These are phyloP conservation scores for Byssochlamys sp. DNA, from an alignment of 2,329 filamentous ascomycete species.

Conservation along the genomic window DNA sequence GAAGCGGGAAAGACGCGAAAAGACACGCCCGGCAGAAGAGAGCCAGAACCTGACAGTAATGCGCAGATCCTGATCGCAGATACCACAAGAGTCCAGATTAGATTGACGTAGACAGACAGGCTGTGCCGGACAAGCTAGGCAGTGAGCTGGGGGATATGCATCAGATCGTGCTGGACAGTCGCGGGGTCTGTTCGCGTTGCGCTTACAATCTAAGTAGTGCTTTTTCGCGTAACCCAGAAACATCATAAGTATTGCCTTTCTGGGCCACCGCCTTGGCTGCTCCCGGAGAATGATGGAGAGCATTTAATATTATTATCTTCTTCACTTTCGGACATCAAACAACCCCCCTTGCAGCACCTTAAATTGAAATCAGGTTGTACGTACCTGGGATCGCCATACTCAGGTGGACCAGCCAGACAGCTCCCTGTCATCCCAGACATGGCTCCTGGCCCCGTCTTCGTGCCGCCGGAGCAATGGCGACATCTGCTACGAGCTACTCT, in stretches of 20 bases:
- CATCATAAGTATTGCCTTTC: background rate
- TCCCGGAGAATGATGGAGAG: background rate
- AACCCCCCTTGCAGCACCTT: background rate
- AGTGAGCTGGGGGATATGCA: background rate
- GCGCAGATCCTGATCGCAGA: background rate
- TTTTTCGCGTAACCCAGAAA: constrained; percentile 1
- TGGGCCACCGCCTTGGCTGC: background rate
- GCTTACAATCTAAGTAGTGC: background rate
- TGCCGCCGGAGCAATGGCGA: constrained; percentile 23
- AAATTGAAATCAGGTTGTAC: background rate
- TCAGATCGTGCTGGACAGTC: background rate
- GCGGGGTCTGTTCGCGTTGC: constrained; percentile 3
- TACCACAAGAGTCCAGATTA: background rate
- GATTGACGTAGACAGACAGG: background rate
- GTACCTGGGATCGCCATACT: background rate
- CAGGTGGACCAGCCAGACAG: background rate
- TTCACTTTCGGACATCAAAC: background rate
- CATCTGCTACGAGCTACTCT: constrained; percentile 49
- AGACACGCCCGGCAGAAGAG: constrained; percentile 8
- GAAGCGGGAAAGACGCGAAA: constrained; percentile 18
- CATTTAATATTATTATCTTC: background rate
- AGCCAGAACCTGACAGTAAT: background rate
- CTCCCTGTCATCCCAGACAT: constrained; percentile 3
- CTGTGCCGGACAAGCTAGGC: background rate
- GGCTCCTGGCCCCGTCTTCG: constrained; percentile 14